phyloP scores from a whole-genome alignment of 2,329 filamentous ascomycete species.

The Nannizzia gypsea region DNA sequence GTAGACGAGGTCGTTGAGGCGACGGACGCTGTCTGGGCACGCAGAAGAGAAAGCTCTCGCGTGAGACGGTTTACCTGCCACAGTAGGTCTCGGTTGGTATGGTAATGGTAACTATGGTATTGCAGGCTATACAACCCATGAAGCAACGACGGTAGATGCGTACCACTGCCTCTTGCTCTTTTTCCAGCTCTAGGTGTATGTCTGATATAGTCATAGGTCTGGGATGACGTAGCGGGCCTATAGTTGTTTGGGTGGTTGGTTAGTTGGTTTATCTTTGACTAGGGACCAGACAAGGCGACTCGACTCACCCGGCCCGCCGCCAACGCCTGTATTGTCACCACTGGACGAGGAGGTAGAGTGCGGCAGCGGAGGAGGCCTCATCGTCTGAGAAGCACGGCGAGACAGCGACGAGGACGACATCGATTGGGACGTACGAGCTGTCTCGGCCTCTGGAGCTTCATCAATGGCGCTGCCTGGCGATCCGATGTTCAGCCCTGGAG shows the following conservation, averaged over 20 bases:
- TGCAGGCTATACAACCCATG: no score
- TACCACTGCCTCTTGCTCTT: slow-evolving; percentile 89
- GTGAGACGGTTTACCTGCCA: slow-evolving; percentile 79
- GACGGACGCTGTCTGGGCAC: slow-evolving; percentile 53
- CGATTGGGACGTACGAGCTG: neutral
- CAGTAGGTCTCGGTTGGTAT: neutral
- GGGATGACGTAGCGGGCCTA: slow-evolving; percentile 72
- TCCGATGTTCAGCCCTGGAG: neutral
- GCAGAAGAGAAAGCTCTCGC: slow-evolving; percentile 74
- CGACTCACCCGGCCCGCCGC: slow-evolving; percentile 31
- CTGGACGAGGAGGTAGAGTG: slow-evolving; percentile 22
- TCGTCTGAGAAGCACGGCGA: slow-evolving; percentile 38
- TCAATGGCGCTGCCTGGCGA: neutral
- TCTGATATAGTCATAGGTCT: slow-evolving; percentile 79
- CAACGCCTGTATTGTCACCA: slow-evolving; percentile 28
- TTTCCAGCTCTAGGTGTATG: slow-evolving; percentile 78
- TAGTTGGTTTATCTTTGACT: neutral
- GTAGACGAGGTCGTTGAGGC: slow-evolving; percentile 49
- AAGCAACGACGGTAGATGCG: neutral
- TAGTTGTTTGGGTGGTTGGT: neutral
- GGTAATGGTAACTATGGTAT: neutral
- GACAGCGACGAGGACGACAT: slow-evolving; percentile 28
- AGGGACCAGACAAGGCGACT: no score
- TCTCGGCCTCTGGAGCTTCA: neutral
- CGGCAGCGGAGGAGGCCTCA: slow-evolving; percentile 32